Evolutionary conservation across 352 stramenopile genomes (phyloP).

Genomic region (Globisporangium sylvaticum): DNA sequence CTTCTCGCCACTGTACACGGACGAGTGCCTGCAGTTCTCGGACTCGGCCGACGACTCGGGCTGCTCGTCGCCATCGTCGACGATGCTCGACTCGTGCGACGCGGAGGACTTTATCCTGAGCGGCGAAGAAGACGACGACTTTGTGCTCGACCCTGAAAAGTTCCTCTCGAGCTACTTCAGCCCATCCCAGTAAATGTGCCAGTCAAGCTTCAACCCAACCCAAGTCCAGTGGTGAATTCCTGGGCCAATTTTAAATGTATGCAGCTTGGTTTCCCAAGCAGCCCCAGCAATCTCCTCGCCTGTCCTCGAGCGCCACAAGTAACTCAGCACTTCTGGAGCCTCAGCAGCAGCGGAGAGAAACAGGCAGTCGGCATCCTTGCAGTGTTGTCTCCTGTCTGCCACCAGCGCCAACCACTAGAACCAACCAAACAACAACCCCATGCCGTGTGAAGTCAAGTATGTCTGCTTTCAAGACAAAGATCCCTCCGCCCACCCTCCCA

Average conservation of each 20-base stretch:
- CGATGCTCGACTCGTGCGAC: constrained; percentile 21
- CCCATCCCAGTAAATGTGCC: constrained; percentile 17
- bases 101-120: constrained; percentile 30
- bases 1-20: constrained; percentile 25
- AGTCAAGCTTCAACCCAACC: neutral
- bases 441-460: constrained; percentile 12
- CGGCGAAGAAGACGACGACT: constrained; percentile 67
- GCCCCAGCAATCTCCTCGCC: neutral
- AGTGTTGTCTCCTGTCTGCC: constrained; percentile 17
- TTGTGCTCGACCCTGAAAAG: constrained; percentile 83
- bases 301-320: neutral
- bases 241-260: constrained; percentile 9
- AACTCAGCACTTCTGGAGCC: constrained; percentile 12
- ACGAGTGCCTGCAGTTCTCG: constrained; percentile 23
- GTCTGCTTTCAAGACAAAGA: constrained; percentile 1
- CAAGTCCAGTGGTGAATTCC: neutral
- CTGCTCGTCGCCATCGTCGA: constrained; percentile 20
- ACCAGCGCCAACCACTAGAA: neutral
- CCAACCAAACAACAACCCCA: neutral
- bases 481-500: neutral
- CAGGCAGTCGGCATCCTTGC: constrained; percentile 19
- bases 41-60: constrained; percentile 11
- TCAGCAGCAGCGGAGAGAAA: constrained; percentile 11
- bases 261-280: neutral
- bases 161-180: constrained; percentile 85